phyloP scores from a whole-genome alignment of 345 rosid genomes.

The Acer negundo region DNA sequence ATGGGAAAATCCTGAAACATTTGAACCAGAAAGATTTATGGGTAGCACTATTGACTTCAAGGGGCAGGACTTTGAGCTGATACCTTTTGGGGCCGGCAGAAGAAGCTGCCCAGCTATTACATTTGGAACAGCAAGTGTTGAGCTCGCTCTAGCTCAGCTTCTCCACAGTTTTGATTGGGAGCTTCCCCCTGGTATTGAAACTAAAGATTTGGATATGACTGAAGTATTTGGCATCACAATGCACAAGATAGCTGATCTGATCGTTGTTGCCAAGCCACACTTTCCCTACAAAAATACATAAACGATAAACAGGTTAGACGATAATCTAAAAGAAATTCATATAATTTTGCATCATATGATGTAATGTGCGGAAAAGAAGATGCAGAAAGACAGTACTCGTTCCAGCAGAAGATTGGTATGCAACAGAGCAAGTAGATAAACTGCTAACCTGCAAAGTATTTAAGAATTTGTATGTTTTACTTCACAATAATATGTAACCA shows the following conservation, averaged over 20 bases:
- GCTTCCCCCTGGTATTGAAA: slow-evolving; percentile 38
- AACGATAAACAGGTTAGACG: neutral
- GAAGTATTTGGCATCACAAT: slow-evolving; percentile 41
- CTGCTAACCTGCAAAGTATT: neutral
- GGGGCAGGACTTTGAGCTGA: slow-evolving; percentile 51
- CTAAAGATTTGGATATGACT: slow-evolving; percentile 37
- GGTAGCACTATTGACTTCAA: slow-evolving; percentile 42
- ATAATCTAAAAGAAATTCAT: neutral
- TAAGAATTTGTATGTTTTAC: neutral
- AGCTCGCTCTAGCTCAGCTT: slow-evolving; percentile 53
- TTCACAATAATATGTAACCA: neutral
- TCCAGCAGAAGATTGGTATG: neutral
- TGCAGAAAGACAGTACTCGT: neutral
- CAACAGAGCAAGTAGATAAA: neutral
- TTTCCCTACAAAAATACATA: slow-evolving; percentile 10
- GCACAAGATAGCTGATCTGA: slow-evolving; percentile 25
- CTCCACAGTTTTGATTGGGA: slow-evolving; percentile 59
- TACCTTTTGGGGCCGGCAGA: slow-evolving; percentile 60
- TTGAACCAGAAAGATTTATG: slow-evolving; percentile 50
- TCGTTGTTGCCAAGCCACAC: slow-evolving; percentile 34
- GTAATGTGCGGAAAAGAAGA: slow-evolving; percentile 5
- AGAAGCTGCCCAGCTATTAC: slow-evolving; percentile 51
- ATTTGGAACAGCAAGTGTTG: slow-evolving; percentile 42
- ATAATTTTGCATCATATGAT: neutral
- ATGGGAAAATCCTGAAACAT: slow-evolving; percentile 46